A percentile compares a stretch with the other conserved stretches of the same genome.
Evolutionary conservation across 2,329 filamentous ascomycete species (phyloP).

Genomic region (Sarocladiaceae sp.): DNA sequence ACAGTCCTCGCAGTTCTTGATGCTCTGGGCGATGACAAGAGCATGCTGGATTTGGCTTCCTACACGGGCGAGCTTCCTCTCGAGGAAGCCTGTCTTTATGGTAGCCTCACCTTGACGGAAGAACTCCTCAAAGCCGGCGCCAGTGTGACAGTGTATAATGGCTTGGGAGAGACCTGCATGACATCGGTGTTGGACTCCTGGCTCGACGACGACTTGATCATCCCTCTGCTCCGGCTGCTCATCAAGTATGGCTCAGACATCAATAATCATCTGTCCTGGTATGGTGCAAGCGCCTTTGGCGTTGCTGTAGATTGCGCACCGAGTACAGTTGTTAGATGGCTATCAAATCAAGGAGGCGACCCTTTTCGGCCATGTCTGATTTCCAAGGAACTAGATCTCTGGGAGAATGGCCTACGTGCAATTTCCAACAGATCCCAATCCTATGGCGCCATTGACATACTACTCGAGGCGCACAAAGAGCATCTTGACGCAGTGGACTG

Average conservation of each 20-base stretch:
- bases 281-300: constrained; percentile 15
- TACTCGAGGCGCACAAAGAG: constrained; percentile 13
- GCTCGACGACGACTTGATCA: not conserved
- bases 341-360: constrained; percentile 17
- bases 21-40: constrained; percentile 14
- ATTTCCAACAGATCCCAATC: constrained; percentile 6
- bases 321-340: constrained; percentile 15
- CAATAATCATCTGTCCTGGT: constrained; percentile 12
- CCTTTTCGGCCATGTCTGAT: constrained; percentile 13
- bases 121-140: constrained; percentile 18
- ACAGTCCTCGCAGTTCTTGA: constrained; percentile 15
- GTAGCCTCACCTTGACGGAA: constrained; percentile 11
- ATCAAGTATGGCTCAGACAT: constrained; percentile 16
- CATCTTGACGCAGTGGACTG: constrained; percentile 15
- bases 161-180: constrained; percentile 12
- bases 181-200: not conserved
- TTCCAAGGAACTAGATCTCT: constrained; percentile 8
- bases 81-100: constrained; percentile 13
- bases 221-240: constrained; percentile 12
- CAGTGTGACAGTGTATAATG: constrained; percentile 9
- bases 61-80: constrained; percentile 14
- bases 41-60: constrained; percentile 14
- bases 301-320: constrained; percentile 13
- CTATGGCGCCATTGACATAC: constrained; percentile 11
- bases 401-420: constrained; percentile 15